Base-by-base conservation (phyloP, 257 asterid species). In the Avicennia marina region DNA sequence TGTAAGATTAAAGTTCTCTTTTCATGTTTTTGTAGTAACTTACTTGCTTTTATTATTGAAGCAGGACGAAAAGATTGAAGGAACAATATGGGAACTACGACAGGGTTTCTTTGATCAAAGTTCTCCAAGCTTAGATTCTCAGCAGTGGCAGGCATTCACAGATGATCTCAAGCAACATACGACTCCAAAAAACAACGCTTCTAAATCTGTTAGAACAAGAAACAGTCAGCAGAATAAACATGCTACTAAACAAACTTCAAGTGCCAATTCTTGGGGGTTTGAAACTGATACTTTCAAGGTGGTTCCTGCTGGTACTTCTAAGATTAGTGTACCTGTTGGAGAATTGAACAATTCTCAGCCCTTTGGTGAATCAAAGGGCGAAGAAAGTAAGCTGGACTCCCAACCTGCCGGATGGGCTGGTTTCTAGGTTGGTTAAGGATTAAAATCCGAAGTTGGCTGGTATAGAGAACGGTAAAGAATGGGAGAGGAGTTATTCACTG, bases 351-450 rank as follows among this genome's bases (percentile, higher is more conserved):
- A 54, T 29, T 78, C 95, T 67, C 82, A 67, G 76, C 85, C 79
- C 1, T 70, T 79, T 60, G 77, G 70, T 13, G 91, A 67, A 47
- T 63, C 72, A 12, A 83, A 76, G 79, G 75, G 68, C 58, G 39
- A 56, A 19, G 87, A 62, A 27, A 81, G 68, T 57, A 85, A 75
- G 78, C 63, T 78, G 20, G 75, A 74, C 22, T 50, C 94, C 51
- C 94, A 83, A 67, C 98, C 98, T 48, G 86, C 95, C 47, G 98
- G 98, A 33, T 91, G 98, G 98, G 98, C 96, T 58, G 98, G 98
- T 36, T 91, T 79, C 65, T 78, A 71, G 75, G 50, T 49, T 26
- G 24, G 26, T 50, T 38, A 16, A 24, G 26, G 15, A 41, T 45
- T 17, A 38, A 43, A 41, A 20, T 38, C 10, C 15, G 29, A 13